Evolutionary conservation across 768 basidiomycete genomes (phyloP), one percentile per base, ranked within the genome.

Genomic region (Piloderma croceum): DNA sequence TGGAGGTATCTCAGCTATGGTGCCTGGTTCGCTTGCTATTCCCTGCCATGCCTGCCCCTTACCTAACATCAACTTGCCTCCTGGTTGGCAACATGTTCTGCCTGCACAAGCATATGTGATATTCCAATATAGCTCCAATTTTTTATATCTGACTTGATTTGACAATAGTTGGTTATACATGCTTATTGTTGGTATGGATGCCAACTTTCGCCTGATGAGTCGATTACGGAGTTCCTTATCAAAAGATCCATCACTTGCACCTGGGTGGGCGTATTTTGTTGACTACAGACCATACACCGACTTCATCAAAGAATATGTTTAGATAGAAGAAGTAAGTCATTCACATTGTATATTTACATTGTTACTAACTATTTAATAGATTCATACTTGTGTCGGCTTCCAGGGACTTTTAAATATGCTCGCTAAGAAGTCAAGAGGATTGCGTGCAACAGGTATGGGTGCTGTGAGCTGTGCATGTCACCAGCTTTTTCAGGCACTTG

Each of bases 361-460:
- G n/a, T n/a, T n/a, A n/a, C n/a, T n/a, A n/a, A n/a, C n/a, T n/a
- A n/a, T n/a, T n/a, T n/a, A n/a, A n/a, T n/a, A n/a, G 52, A 52
- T 54, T 21, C 46, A 39, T 6, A 33, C 35, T 15, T 54, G 52
- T 19, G 41, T 41, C 5, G 31, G 32, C 2, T 49, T 49, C 19
- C 36, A 36, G 2, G 44, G 44, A 1, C 25, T 49, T 3, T 39
- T 34, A 1, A 22, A 13, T 31, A 7, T 13, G 19, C 41, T 47
- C 19, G 48, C 42, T 15, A 50, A 43, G 36, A 40, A 23, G 10
- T 42, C 29, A 2, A 50, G 50, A 29, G 55, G 57, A 2, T 24
- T 54, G 11, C 27, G 41, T 0, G 45, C 49, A 2, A 54, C 51
- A 13, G 56, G 56, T 12, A 47, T 57, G 2, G 53, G 46, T 5